Base-by-base conservation (phyloP, 2,329 filamentous ascomycete genomes). In the Orbilia blumenaviensis region DNA sequence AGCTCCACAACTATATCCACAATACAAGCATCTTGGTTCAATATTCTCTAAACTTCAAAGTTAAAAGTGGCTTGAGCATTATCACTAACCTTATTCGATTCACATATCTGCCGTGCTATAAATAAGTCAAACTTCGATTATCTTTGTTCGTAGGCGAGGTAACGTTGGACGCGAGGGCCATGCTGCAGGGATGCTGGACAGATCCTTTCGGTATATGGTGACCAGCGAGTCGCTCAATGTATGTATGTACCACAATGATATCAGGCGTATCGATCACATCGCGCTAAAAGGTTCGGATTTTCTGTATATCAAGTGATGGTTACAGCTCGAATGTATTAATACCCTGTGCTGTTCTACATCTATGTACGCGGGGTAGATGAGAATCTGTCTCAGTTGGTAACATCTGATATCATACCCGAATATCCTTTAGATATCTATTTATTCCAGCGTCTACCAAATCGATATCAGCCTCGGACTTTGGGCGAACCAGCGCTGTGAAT, bases 81-180 rank as follows among this genome's bases (percentile, higher is more conserved):
- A 10, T 7, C 8, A 52, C 48, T 18, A 52, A 34, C 48, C 25
- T 21, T 34, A 7, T 27, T 5, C 10, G 7, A 44, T 18, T 23
- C 41, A 2, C 41, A 18, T 12, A 56, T 56, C 52, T 56, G 32
- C 52, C 32, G 52, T 56, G 8, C 52, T 56, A 56, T 56, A 56
- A 56, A 56, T 56, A 56, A 56, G 2, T 23, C 14, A n/a, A n/a
- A 48, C 6, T 48, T 27, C n/a, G 16, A 16, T 23, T 1, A 1
- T 38, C 3, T n/a, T 34, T 34, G 12, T 16, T 29, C 48, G 10
- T 16, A n/a, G 27, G 29, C 7, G 3, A 12, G 18, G 52, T 56
- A 56, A 38, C 52, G 18, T 56, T 38, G 18, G n/a, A 56, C 52
- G 3, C 32, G 29, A 52, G 16, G 18, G 52, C 52, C 52, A 56